Evolutionary conservation across 1,284 basidiomycete genomes (phyloP), one percentile per base, ranked within the genome.

Genomic region (Apiotrichum gracile): DNA sequence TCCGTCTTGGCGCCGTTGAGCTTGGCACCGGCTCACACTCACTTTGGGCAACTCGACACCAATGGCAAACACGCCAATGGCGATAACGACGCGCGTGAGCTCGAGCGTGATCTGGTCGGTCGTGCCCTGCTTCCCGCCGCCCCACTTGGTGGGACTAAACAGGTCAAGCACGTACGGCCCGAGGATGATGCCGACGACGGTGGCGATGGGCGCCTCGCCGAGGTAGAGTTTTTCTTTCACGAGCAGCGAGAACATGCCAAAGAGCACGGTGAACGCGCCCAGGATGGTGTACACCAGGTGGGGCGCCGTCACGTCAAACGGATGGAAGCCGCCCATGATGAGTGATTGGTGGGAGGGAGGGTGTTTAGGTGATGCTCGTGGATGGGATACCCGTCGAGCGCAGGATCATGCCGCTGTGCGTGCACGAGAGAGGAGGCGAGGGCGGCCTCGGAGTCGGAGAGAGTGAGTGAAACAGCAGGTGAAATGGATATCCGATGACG

Each of bases 21-120:
- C 16, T n/a, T 35, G n/a, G 14, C 34, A 17, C 34, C 12, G n/a
- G 9, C 16, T 16, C 34, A n/a, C 8, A 5, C 71, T 45, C 38
- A 72, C 75, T 76, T 92, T 93, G 25, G 92, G 92, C 67, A 96
- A 77, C 69, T 96, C 90, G 37, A 98, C 96, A 4, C 96, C 96
- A 57, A 98, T 91, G 12, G 94, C 92, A 73, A 99, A 99, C 5
- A 99, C 94, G 37, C 92, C 92, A 53, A 98, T 88, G 7, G 94
- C 94, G 45, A 98, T 85, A 52, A 97, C 89, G 53, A 98, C 86
- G n/a, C 94, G 82, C 21, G 91, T 93, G 64, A 98, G 81, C 75
- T 99, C 96, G 57, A 91, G 78, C 0, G 85, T 91, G 59, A 94
- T 88, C 25, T 78, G 77, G 70, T 91, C 85, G 10, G 79, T 78